Evolutionary conservation across 2,329 filamentous ascomycete species (phyloP).

Genomic region (Eutypa lata): DNA sequence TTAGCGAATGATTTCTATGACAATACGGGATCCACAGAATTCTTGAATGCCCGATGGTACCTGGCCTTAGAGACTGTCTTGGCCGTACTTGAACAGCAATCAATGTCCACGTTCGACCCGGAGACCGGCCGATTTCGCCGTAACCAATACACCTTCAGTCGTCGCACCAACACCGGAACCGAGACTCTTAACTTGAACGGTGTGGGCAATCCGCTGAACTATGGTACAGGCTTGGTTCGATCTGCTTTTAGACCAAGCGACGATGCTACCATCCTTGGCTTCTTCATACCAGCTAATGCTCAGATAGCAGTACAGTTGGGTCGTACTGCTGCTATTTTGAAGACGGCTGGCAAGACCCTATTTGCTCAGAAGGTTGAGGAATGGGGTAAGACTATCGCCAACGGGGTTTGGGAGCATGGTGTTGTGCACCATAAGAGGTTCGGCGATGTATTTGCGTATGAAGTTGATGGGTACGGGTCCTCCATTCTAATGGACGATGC

Average conservation of each 20-base stretch:
- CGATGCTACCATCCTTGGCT: constrained; percentile 90
- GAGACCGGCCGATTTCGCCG: constrained; percentile 59
- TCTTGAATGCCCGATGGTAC: constrained; percentile 76
- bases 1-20: constrained; percentile 84
- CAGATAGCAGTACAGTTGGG: constrained; percentile 91
- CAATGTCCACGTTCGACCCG: constrained; percentile 73
- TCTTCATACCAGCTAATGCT: constrained; percentile 92
- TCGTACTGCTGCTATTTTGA: constrained; percentile 69
- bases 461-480: constrained; percentile 84
- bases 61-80: constrained; percentile 73
- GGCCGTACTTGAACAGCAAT: constrained; percentile 72
- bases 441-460: constrained; percentile 79
- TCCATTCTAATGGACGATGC: constrained; percentile 86
- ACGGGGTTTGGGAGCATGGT: constrained; percentile 82
- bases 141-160: constrained; percentile 86
- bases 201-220: constrained; percentile 86
- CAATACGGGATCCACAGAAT: constrained; percentile 73
- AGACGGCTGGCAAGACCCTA: constrained; percentile 51
- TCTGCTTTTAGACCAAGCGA: constrained; percentile 94
- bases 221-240: constrained; percentile 78
- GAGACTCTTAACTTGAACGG: constrained; percentile 84
- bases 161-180: constrained; percentile 75
- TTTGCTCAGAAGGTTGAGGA: constrained; percentile 54
- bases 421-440: constrained; percentile 73
- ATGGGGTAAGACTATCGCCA: constrained; percentile 61